Conservation (phyloP, 2,329 filamentous ascomycete genomes). For the Beauveria brongniartii region DNA sequence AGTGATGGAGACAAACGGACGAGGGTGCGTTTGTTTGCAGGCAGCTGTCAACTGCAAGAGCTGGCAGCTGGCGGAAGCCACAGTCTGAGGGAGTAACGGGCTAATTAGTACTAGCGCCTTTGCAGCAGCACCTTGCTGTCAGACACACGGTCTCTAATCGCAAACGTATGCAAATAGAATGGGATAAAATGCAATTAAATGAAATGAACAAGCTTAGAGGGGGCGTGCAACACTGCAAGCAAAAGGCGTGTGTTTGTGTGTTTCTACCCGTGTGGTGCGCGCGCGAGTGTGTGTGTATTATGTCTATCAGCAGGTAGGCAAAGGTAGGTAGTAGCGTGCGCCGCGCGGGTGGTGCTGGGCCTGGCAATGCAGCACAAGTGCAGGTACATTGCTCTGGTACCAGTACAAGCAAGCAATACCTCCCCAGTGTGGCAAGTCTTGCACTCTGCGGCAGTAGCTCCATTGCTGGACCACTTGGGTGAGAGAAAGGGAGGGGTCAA, state of each 20-base stretch:
- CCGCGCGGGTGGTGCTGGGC: neutral
- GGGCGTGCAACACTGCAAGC: neutral
- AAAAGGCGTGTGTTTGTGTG: conserved; percentile 5
- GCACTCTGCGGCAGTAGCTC: conserved; percentile 4
- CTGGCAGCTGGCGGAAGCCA: neutral
- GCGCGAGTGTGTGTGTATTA: neutral
- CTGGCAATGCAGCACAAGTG: neutral
- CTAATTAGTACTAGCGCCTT: neutral
- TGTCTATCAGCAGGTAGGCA: neutral
- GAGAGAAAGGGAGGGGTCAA: no score
- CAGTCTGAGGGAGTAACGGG: neutral
- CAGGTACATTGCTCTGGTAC: neutral
- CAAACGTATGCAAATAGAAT: neutral
- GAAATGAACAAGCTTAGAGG: neutral
- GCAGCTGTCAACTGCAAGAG: neutral
- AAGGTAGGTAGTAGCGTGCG: neutral
- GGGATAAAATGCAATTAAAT: neutral
- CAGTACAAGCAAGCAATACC: neutral
- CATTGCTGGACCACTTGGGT: neutral
- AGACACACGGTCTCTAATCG: neutral
- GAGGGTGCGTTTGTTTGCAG: neutral
- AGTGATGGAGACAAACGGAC: neutral
- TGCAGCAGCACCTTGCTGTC: neutral
- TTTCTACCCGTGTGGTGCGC: neutral
- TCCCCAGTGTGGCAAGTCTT: neutral